Evolutionary conservation across 129 eudicot species (phyloP), one percentile per base, ranked within the genome.

Genomic region (Gnaphalium uliginosum): DNA sequence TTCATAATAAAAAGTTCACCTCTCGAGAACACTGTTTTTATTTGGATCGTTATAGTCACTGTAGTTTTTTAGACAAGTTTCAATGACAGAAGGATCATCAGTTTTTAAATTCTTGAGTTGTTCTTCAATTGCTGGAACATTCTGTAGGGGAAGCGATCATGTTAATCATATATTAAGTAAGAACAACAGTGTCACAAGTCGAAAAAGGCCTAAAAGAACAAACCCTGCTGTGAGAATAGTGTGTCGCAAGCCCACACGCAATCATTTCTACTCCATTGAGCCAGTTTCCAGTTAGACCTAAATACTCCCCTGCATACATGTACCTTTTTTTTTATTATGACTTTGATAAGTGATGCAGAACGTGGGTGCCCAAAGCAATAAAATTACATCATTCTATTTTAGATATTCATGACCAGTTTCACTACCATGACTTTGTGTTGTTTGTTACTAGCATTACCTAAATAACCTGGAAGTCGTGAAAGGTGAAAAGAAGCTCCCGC

Each of bases 171-270:
- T 13, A 37, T 21, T 41, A 54, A 35, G 22, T n/a, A 18, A 56
- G 72, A 66, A 46, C 37, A 35, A 57, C 35, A 25, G 22, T 13
- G 56, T 37, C 35, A 32, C 5, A 33, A 56, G 1, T 43, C 29
- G 46, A 29, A 67, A 29, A 51, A n/a, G 66, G 66, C 53, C 66
- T 8, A 63, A 60, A 3, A 51, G 53, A 70, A 75, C 85, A 14
- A 26, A 91, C 97, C 43, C 82, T 35, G 25, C 66, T 76, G n/a
- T 18, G 82, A 54, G 95, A 83, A 78, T 88, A 88, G 68, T 91
- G 97, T 18, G 97, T 91, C 43, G 97, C 97, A 66, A 91, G 87
- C 72, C 97, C 97, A 74, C 92, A 91, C 37, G 85, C 90, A 24
- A 83, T 15, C 97, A 91, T 83, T 73, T 91, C 97, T 23, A 83